phyloP scores from a whole-genome alignment of 441 rosid genomes.

The Corymbia calophylla region DNA sequence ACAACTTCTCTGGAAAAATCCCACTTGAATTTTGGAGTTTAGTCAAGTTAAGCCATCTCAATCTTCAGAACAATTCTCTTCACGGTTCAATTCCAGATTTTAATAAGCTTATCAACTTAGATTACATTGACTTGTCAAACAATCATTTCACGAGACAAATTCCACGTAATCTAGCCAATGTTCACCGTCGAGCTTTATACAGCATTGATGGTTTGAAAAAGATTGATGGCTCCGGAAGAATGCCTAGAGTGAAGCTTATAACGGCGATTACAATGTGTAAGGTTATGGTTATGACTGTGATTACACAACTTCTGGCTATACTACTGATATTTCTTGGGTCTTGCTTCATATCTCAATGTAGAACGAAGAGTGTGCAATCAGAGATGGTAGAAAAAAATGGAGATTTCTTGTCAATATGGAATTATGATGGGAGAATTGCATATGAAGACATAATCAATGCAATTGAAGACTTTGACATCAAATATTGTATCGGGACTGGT shows the following conservation, averaged over 20 bases:
- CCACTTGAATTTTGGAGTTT: background rate
- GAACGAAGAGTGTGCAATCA: no score
- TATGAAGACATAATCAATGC: no score
- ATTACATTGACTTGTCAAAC: background rate
- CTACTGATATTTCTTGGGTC: no score
- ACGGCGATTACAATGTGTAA: no score
- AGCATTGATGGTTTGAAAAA: background rate
- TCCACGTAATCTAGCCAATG: background rate
- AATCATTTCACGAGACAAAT: background rate
- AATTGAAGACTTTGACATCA: no score
- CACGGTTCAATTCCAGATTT: background rate
- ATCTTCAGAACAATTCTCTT: background rate
- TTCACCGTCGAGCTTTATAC: accelerated
- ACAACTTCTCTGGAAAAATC: background rate
- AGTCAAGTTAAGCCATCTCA: background rate
- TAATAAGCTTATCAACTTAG: background rate
- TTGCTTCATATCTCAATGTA: no score
- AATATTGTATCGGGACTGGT: no score
- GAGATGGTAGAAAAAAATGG: no score
- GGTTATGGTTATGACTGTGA: no score
- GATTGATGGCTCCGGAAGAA: background rate
- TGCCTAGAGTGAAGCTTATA: accelerated
- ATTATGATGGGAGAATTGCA: no score
- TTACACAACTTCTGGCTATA: no score
- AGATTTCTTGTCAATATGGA: no score